These are phyloP conservation scores for Ophiostoma ulmi DNA, from an alignment of 2,329 filamentous ascomycete genomes.

Conservation along the genomic window DNA sequence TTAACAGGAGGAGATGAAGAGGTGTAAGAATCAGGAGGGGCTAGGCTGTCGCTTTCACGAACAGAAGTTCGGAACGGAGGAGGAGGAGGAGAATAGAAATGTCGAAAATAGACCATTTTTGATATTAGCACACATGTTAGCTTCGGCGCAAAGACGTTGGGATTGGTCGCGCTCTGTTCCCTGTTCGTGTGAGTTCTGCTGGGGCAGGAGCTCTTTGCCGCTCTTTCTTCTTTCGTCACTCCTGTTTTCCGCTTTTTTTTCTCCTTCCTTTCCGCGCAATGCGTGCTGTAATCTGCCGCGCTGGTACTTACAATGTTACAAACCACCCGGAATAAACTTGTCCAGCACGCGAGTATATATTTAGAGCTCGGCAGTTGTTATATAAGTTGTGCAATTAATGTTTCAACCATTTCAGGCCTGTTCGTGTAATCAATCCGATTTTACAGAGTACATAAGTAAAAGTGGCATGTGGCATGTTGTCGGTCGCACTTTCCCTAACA, in stretches of 20 bases:
- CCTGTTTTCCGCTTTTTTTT: not conserved
- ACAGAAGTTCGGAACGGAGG: slow-evolving; percentile 14
- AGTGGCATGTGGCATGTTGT: not conserved
- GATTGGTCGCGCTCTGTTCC: slow-evolving; percentile 16
- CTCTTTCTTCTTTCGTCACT: slow-evolving; percentile 6
- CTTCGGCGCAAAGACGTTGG: slow-evolving; percentile 17
- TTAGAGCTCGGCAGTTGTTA: not conserved
- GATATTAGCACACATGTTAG: not conserved
- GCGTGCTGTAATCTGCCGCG: not conserved
- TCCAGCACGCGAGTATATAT: not conserved
- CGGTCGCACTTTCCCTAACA: not conserved
- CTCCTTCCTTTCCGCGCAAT: not conserved
- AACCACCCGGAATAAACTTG: not conserved
- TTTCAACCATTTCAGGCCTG: not conserved
- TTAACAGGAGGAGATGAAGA: not conserved
- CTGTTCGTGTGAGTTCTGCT: slow-evolving; percentile 3
- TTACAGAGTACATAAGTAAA: not conserved
- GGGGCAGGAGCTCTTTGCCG: slow-evolving; percentile 1
- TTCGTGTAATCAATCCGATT: not conserved
- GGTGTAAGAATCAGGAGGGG: not conserved
- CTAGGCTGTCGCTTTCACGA: slow-evolving; percentile 14
- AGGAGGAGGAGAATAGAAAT: not conserved
- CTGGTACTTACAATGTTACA: not conserved
- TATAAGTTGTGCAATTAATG: not conserved
- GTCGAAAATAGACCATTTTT: not conserved